Base-by-base conservation (phyloP, 2,329 filamentous ascomycete species). In the Phymatotrichopsis omnivora region DNA sequence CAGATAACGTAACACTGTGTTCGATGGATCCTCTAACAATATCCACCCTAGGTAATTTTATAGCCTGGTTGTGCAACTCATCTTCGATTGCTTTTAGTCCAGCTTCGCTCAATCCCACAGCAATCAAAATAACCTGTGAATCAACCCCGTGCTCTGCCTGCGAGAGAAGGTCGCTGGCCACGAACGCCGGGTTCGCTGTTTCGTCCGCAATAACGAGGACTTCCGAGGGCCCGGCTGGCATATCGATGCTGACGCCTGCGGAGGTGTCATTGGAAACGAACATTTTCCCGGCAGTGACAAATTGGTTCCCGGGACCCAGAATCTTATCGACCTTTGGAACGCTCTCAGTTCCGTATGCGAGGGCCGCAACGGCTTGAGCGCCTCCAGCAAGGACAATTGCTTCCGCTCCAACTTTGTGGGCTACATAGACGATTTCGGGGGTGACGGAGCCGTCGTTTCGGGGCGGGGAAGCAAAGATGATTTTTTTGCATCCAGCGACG, bases 261-360 rank as follows among this genome's bases (percentile, higher is more conserved):
- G 86, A 93, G 33, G 91, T 96, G 63, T 98, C 91, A 64, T 98
- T 98, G 65, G 82, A 85, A 32, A 98, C 91, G 58, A 87, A 74
- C 91, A 98, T 98, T 75, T 98, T 98, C 41, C 85, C 91, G 1
- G 91, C 91, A 0, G 91, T 98, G 30, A 98, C 91, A 61, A 96
- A 98, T 65, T 96, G 91, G 67, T 98, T 98, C 27, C 91, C 91
- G 2, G 91, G 91, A 0, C 91, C 91, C 10, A 96, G 76, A 57
- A 98, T 95, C 75, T 98, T 98, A 72, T 98, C 91, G 6, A 98
- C 91, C 69, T 98, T 98, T 64, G 72, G 84, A 39, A 98, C 78
- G 57, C 80, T 89, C 65, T 95, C 82, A 0, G 91, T 98, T 36
- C 91, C 91, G 66, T 98, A 98, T 2, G 91, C 91, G 80, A 98